Evolutionary conservation across 306 rosid genomes (phyloP), one percentile per base, ranked within the genome.

Genomic region (Psophocarpus tetragonolobus): DNA sequence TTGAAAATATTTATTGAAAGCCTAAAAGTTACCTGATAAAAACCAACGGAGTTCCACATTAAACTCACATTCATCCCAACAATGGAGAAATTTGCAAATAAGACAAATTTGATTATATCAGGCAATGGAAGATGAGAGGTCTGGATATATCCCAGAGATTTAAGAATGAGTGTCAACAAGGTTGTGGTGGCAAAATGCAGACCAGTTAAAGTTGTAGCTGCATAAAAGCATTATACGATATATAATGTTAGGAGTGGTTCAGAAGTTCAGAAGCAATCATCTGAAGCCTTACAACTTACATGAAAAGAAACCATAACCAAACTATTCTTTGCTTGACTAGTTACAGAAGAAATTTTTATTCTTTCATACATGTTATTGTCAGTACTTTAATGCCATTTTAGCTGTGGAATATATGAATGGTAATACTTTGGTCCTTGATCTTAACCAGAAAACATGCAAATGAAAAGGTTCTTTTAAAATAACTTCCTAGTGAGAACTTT

Each of bases 31-130:
- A 89, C 97, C 94, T 91, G 97, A 85, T 91, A 91, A 77, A 91
- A 91, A 73, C 97, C 97, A 39, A 92, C 96, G 48, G 97, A 92
- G 83, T 92, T 92, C 96, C 96, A 90, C 97, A 92, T 92, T 77
- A 92, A 83, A 85, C 97, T 92, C 81, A 92, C 92, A 80, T 92
- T 92, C 97, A 92, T 92, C 62, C 96, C 96, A 15, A 90, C 96
- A 53, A 92, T 92, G 71, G 97, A 92, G 85, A 89, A 90, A 84
- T 92, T 92, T 10, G 97, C 97, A 83, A 92, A 88, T 51, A 92
- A 54, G 65, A 90, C 92, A 85, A 92, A 92, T 81, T 85, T 90
- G 75, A 92, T 64, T 71, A 92, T 93, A 54, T 92, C 97, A 18
- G 92, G 44, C 9, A 85, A 14, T 27, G 96, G 97, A 50, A 92